phyloP scores from a whole-genome alignment of 148 eudicot genomes.

The Cornus kousa region DNA sequence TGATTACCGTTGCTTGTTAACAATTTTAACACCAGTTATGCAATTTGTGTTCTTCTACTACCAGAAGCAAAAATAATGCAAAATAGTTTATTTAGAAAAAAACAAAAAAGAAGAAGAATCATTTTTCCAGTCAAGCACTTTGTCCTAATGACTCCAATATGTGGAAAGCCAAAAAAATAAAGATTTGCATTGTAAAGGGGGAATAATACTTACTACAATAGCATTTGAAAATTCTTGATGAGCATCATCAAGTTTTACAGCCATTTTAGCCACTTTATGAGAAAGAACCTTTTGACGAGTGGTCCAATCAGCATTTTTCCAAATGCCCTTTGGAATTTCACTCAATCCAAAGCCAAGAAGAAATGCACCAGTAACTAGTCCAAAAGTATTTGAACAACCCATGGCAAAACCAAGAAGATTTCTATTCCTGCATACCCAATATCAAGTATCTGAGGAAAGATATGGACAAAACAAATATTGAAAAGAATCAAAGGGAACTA shows the following conservation, averaged over 20 bases:
- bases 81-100: no score
- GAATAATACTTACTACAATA: constrained; percentile 63
- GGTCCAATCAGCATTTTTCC: constrained; percentile 85
- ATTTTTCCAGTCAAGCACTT: no score
- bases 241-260: constrained; percentile 88
- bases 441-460: neutral
- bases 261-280: constrained; percentile 85
- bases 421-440: constrained; percentile 49
- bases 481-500: neutral
- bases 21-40: neutral
- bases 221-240: constrained; percentile 90
- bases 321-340: constrained; percentile 85
- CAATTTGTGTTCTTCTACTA: neutral
- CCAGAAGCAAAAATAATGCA: no score
- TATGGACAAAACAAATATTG: neutral
- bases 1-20: neutral
- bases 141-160: neutral
- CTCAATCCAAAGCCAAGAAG: constrained; percentile 84
- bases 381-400: constrained; percentile 98
- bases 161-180: neutral
- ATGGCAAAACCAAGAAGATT: constrained; percentile 82
- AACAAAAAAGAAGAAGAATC: no score
- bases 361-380: constrained; percentile 95
- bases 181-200: neutral
- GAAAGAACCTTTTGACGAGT: constrained; percentile 69